Conservation (phyloP, 2,329 filamentous ascomycete genomes). For the Neocucurbitaria cava region DNA sequence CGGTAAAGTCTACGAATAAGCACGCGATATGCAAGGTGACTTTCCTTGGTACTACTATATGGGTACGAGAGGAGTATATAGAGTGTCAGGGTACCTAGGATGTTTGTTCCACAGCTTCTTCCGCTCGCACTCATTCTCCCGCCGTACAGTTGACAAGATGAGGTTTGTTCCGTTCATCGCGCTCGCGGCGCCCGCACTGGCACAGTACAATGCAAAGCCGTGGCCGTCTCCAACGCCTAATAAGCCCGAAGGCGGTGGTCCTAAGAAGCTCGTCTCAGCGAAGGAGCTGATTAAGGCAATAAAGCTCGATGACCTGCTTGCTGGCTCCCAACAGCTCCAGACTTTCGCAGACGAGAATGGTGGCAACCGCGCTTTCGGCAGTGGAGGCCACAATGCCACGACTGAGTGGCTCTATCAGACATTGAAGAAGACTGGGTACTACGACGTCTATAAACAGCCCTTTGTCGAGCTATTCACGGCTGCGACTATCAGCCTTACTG, state of each 20-base stretch:
- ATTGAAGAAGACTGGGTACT: slow-evolving; percentile 39
- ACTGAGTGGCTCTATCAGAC: slow-evolving; percentile 43
- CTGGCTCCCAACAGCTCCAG: slow-evolving; percentile 43
- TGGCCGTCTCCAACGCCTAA: too few species aligned
- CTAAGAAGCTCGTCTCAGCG: slow-evolving; percentile 23
- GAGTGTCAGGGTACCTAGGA: neutral
- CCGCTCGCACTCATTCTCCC: slow-evolving; percentile 3
- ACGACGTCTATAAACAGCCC: slow-evolving; percentile 43
- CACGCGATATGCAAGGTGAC: slow-evolving; percentile 4
- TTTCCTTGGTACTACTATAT: slow-evolving; percentile 8
- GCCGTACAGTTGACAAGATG: slow-evolving; percentile 25
- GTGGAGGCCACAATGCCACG: slow-evolving; percentile 44
- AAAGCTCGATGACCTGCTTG: slow-evolving; percentile 40
- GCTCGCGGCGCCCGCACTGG: slow-evolving; percentile 30
- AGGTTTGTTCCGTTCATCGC: slow-evolving; percentile 36
- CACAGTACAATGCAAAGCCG: slow-evolving; percentile 19
- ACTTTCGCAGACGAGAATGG: slow-evolving; percentile 40
- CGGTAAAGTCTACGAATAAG: slow-evolving; percentile 18
- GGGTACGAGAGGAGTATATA: slow-evolving; percentile 29
- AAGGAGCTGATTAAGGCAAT: slow-evolving; percentile 36
- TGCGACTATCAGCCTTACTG: slow-evolving; percentile 34
- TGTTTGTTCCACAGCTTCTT: slow-evolving; percentile 11
- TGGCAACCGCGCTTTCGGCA: slow-evolving; percentile 46
- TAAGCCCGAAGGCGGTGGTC: neutral
- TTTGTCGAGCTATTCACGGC: slow-evolving; percentile 46